A percentile compares a stretch with the other conserved stretches of the same genome.
These are phyloP conservation scores for Parachaetomium inaequale DNA, from an alignment of 495 filamentous ascomycete species.

Conservation along the genomic window DNA sequence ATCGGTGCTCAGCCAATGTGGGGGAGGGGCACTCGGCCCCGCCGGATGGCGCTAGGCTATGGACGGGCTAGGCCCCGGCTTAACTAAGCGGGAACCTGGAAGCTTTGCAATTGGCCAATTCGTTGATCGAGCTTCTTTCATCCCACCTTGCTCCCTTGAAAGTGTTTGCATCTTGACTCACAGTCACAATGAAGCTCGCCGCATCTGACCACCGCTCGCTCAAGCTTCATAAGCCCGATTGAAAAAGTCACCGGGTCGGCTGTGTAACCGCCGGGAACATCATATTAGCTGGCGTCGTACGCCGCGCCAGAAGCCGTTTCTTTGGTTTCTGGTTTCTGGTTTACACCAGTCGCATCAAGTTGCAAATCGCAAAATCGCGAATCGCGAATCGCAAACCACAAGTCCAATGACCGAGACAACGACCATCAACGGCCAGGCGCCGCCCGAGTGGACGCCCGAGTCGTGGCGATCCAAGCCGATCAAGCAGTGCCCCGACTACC, in stretches of 20 bases:
- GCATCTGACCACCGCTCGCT: not conserved
- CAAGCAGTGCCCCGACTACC: constrained; percentile 83
- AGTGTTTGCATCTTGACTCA: constrained; percentile 12
- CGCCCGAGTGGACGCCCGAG: constrained; percentile 52
- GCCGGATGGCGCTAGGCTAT: not conserved
- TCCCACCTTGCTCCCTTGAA: not conserved
- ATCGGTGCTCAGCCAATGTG: constrained; percentile 1
- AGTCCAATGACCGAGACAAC: constrained; percentile 15
- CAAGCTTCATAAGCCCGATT: constrained; percentile 11
- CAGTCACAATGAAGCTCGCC: constrained; percentile 1
- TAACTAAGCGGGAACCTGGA: not conserved
- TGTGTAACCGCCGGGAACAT: not conserved
- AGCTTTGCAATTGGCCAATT: constrained; percentile 22
- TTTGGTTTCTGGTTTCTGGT: too few relatives aligned
- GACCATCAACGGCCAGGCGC: not conserved
- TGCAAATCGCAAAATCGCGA: too few relatives aligned
- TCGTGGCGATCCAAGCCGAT: constrained; percentile 91
- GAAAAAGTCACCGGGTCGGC: not conserved
- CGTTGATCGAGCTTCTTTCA: constrained; percentile 1
- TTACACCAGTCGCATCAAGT: not conserved
- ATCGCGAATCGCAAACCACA: not conserved
- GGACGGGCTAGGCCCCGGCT: not conserved
- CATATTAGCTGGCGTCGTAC: not conserved
- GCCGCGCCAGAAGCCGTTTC: too few relatives aligned
- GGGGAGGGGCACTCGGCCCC: constrained; percentile 9